Conservation (phyloP, 805 yeast species). For the Lipomyces anomalus region DNA sequence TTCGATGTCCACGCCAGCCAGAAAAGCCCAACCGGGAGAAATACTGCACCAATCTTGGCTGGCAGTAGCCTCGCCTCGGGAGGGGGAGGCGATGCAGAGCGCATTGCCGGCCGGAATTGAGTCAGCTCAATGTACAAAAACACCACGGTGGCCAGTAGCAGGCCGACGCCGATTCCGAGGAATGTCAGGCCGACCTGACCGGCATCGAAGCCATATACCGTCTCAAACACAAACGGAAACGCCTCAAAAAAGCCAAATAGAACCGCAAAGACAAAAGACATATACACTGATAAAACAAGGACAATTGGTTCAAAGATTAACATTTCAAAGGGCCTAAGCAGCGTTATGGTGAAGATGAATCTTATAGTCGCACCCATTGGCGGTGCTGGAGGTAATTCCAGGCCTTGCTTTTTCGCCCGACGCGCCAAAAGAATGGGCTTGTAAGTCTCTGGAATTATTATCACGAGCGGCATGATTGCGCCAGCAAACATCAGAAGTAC, state of each 20-base stretch:
- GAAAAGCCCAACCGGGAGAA: constrained; percentile 62
- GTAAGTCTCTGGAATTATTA: constrained; percentile 61
- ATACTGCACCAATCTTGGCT: constrained; percentile 55
- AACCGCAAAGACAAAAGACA: constrained; percentile 50
- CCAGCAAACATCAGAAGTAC: constrained; percentile 65
- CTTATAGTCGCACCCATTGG: constrained; percentile 38
- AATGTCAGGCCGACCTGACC: constrained; percentile 56
- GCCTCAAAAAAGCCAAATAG: constrained; percentile 53
- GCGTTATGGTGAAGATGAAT: constrained; percentile 44
- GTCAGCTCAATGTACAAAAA: constrained; percentile 17
- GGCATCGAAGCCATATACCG: constrained; percentile 41
- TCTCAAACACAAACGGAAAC: constrained; percentile 47
- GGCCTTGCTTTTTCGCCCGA: constrained; percentile 58
- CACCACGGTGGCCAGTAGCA: constrained; percentile 15
- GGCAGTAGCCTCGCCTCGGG: constrained; percentile 42
- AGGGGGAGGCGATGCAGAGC: constrained; percentile 1
- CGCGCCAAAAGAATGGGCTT: constrained; percentile 56
- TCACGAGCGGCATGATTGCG: constrained; percentile 42
- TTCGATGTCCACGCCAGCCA: constrained; percentile 81
- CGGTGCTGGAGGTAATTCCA: constrained; percentile 26
- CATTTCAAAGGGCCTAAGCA: constrained; percentile 64
- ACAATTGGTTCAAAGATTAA: constrained; percentile 71
- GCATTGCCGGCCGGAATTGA: constrained; percentile 7
- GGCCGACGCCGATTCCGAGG: constrained; percentile 59
- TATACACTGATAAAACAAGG: constrained; percentile 45